phyloP scores from a whole-genome alignment of 2,329 filamentous ascomycete species.

The Fusarium succisae region DNA sequence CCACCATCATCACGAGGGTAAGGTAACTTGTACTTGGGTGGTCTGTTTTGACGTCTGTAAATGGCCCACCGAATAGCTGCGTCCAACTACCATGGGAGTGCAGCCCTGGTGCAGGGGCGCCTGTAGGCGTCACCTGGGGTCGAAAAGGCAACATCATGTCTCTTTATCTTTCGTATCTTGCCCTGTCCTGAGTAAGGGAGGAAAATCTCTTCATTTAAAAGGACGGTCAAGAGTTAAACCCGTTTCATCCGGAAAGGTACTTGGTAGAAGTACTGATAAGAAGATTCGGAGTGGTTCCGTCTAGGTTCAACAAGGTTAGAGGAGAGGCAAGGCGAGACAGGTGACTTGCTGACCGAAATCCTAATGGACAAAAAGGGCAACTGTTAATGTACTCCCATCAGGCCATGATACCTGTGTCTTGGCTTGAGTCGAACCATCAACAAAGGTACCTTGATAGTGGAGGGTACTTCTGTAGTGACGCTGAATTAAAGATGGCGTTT shows the following conservation, averaged over 20 bases:
- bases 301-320: slow-evolving; percentile 12
- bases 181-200: slow-evolving; percentile 6
- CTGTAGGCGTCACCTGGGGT: slow-evolving; percentile 36
- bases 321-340: slow-evolving; percentile 12
- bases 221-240: slow-evolving; percentile 27
- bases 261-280: slow-evolving; percentile 41
- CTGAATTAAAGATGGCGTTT: slow-evolving; percentile 34
- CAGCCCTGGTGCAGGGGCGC: slow-evolving; percentile 35
- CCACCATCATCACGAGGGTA: slow-evolving; percentile 18
- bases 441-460: slow-evolving; percentile 21
- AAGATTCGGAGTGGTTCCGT: slow-evolving; percentile 35
- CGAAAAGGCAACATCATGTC: slow-evolving; percentile 33
- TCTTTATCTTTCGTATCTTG: slow-evolving; percentile 24
- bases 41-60: neutral
- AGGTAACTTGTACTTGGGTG: slow-evolving; percentile 33
- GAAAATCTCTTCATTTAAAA: slow-evolving; percentile 24
- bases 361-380: slow-evolving; percentile 29
- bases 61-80: slow-evolving; percentile 11
- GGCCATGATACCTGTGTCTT: slow-evolving; percentile 24
- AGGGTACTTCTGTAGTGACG: slow-evolving; percentile 22
- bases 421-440: neutral
- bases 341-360: slow-evolving; percentile 31
- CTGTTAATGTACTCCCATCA: slow-evolving; percentile 20
- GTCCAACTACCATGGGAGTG: slow-evolving; percentile 16
- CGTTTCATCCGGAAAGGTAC: slow-evolving; percentile 29